Base-by-base conservation (phyloP, 2,329 filamentous ascomycete species). In the Penicillium sp. region DNA sequence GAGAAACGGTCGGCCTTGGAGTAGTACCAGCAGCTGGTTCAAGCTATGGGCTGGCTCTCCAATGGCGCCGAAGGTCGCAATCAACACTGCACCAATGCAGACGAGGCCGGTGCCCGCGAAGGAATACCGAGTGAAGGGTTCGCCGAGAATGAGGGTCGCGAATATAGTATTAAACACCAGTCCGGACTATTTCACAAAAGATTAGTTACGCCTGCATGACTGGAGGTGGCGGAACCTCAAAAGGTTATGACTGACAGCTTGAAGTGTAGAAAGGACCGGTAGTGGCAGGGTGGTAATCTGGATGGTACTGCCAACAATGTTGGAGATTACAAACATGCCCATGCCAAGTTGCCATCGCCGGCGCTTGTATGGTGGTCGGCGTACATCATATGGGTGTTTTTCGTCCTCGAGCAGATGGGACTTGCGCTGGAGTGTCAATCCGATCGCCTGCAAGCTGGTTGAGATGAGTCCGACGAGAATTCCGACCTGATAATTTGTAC, bases 91-190 rank as follows among this genome's bases (percentile, higher is more conserved):
- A 53, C 95, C 95, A 23, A 81, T 82, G 62, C 91, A 93, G 43
- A 98, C 95, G 50, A 99, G 85, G 52, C 95, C 68, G 1, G 95
- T 99, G 37, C 95, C 95, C 69, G 91, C 85, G 37, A 96, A 82
- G n/a, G 93, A 97, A 84, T 92, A 96, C 73, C 85, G 86, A 52
- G 95, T 98, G 77, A 98, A 99, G 4, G 93, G 91, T 76, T 99
- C 93, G 69, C 90, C 88, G 48, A 99, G 84, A 69, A 98, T 91
- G 56, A 98, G 79, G 45, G 92, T 96, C 60, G 95, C 95, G 82
- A 96, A 96, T 75, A 98, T 92, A 56, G 93, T 96, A 80, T 99
- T 99, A 83, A 99, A 99, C 61, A 99, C 95, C 54, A 99, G 83
- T 45, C 95, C 95, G 3, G 93, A 96, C 72, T 84, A 65, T 57